A percentile compares a stretch with the other conserved stretches of the same genome.
phyloP scores from a whole-genome alignment of 148 eudicot genomes.

The Rhododendron simsii region DNA sequence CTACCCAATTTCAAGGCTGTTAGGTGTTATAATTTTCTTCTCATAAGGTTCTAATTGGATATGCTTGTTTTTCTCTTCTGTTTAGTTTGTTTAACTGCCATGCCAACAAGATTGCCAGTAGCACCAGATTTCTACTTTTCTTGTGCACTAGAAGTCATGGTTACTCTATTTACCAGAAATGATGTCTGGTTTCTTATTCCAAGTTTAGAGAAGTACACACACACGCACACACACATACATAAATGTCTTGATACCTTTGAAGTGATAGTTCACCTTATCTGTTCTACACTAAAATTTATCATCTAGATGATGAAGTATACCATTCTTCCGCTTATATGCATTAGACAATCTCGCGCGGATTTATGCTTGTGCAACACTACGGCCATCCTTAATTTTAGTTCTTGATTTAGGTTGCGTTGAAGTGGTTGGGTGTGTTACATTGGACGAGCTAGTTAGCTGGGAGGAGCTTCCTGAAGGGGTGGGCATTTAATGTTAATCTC shows the following conservation, averaged over 20 bases:
- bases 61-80: not conserved
- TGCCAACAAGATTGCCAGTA: not conserved
- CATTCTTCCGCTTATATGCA: not conserved
- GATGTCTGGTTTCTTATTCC: not conserved
- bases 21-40: constrained; percentile 42
- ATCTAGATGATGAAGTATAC: not conserved
- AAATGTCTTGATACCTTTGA: not conserved
- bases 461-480: constrained; percentile 74
- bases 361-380: not conserved
- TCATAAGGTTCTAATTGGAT: not conserved
- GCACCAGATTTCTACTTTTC: not conserved
- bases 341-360: not conserved
- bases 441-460: constrained; percentile 68
- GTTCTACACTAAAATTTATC: not conserved
- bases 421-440: constrained; percentile 64
- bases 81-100: not conserved
- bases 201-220: not conserved
- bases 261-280: not conserved
- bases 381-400: not conserved
- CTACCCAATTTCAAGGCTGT: constrained; percentile 71
- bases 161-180: not conserved
- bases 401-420: constrained; percentile 67
- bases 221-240: too few relatives aligned
- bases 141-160: not conserved
- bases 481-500: not conserved